A percentile compares a stretch with the other conserved stretches of the same genome.
phyloP scores from a whole-genome alignment of 1,284 basidiomycete genomes.

The Coniferiporia sulphurascens region DNA sequence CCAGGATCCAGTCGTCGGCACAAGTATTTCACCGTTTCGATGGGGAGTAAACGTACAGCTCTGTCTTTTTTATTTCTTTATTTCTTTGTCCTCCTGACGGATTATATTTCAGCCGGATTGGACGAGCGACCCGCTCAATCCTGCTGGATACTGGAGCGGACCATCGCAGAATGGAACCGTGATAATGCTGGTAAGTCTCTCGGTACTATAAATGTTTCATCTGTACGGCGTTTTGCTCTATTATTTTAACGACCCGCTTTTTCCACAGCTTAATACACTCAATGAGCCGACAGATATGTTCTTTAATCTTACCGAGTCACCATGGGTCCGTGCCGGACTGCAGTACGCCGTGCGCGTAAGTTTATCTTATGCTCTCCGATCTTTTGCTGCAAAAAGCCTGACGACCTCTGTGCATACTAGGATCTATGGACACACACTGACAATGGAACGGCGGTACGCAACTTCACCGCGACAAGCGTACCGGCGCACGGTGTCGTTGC shows the following conservation, averaged over 20 bases:
- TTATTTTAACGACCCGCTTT: neutral
- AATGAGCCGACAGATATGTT: slow-evolving; percentile 50
- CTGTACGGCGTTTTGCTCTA: neutral
- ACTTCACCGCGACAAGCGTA: slow-evolving; percentile 52
- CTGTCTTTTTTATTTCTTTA: neutral
- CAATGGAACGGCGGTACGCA: slow-evolving; percentile 61
- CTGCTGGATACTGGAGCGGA: slow-evolving; percentile 52
- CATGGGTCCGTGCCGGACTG: slow-evolving; percentile 62
- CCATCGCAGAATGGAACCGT: slow-evolving; percentile 45
- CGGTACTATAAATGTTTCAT: neutral
- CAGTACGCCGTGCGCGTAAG: slow-evolving; percentile 56
- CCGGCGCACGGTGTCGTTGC: slow-evolving; percentile 69
- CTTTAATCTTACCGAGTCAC: slow-evolving; percentile 64
- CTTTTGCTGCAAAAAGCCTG: neutral
- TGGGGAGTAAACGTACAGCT: slow-evolving; percentile 54
- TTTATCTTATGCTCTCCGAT: slow-evolving; percentile 4
- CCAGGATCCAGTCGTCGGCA: slow-evolving; percentile 60
- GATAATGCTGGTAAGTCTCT: slow-evolving; percentile 47
- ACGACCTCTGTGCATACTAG: slow-evolving; percentile 28
- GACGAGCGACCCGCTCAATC: slow-evolving; percentile 40
- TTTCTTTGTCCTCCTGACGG: neutral
- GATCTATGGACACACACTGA: slow-evolving; percentile 66
- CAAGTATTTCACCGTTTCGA: slow-evolving; percentile 56
- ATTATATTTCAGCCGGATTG: slow-evolving; percentile 30
- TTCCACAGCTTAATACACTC: slow-evolving; percentile 43